Base-by-base conservation (phyloP, 345 rosid genomes). In the Crucihimalaya himalaica region DNA sequence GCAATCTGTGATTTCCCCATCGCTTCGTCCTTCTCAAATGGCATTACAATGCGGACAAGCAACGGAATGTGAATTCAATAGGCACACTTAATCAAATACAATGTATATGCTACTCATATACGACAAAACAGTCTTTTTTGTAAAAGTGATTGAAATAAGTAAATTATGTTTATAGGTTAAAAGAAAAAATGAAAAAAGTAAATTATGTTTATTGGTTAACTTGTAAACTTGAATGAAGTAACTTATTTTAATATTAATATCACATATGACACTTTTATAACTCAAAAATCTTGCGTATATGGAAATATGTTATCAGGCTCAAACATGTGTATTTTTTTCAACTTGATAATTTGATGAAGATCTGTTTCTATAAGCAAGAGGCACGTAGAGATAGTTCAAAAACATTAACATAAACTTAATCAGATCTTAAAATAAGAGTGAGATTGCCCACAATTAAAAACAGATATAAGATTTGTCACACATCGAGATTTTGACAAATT, bases 11-110 rank as follows among this genome's bases (percentile, higher is more conserved):
- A 27, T 53, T 52, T 61, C 43, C 18, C 6, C 45, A 52, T 42
- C 12, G 15, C 29, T 48, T 34, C 34, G 32, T 29, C 27, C 42
- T 61, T 31, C 69, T 52, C 7, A 40, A 37, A 50, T 27, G 39
- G 61, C 20, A 25, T 12, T 5, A 7, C 37, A 21, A 23, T 59
- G 31, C 45, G 37, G 29, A 10, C 66, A 59, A 25, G 57, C 67
- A 48, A 71, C 29, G 10, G 50, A 60, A 39, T 61, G 32, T 61
- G 61, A 50, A 25, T 59, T 59, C 18, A 4, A 35, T 8, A 12
- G 28, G 19, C 39, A 32, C 39, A 59, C 57, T 32, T 34, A 1
- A 34, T 32, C 18, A 58, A 20, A 46, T 58, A 66, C 56, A 57
- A 54, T 28, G 34, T 28, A 7, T 47, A 21, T 43, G 21, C 43